A percentile compares a stretch with the other conserved stretches of the same genome.
Evolutionary conservation across 257 asterid genomes (phyloP).

Genomic region (Penstemon davidsonii): DNA sequence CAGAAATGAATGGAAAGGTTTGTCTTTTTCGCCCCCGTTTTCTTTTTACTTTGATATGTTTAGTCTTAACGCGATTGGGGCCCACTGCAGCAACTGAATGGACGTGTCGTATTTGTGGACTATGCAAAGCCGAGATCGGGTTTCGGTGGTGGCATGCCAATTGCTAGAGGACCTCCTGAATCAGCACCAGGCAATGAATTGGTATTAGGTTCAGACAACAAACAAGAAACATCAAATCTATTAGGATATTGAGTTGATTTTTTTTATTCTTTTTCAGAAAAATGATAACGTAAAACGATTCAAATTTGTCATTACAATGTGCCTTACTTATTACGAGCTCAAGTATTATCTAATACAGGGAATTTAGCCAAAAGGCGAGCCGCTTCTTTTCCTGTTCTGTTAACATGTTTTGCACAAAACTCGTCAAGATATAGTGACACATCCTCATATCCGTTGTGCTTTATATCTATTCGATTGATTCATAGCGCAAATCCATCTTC

Average conservation of each 20-base stretch:
- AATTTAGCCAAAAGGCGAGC: too few relatives aligned
- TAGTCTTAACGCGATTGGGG: conserved; percentile 4
- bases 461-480: too few relatives aligned
- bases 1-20: conserved; percentile 85
- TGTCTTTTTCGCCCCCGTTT: background rate
- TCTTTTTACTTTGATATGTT: background rate
- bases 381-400: too few relatives aligned
- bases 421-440: too few relatives aligned
- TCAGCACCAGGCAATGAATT: conserved; percentile 18
- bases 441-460: too few relatives aligned
- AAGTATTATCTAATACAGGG: too few relatives aligned
- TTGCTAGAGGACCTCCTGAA: conserved; percentile 88
- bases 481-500: too few relatives aligned
- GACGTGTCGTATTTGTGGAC: conserved; percentile 81
- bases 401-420: too few relatives aligned
- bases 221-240: background rate
- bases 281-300: too few relatives aligned
- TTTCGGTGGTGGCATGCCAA: conserved; percentile 45
- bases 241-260: background rate
- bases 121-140: conserved; percentile 63
- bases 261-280: too few relatives aligned
- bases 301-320: too few relatives aligned
- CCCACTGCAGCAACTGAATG: conserved; percentile 59
- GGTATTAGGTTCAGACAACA: background rate
- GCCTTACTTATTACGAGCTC: too few relatives aligned